Evolutionary conservation across 805 yeast species (phyloP).

Genomic region (Monosporozyma siamensis): DNA sequence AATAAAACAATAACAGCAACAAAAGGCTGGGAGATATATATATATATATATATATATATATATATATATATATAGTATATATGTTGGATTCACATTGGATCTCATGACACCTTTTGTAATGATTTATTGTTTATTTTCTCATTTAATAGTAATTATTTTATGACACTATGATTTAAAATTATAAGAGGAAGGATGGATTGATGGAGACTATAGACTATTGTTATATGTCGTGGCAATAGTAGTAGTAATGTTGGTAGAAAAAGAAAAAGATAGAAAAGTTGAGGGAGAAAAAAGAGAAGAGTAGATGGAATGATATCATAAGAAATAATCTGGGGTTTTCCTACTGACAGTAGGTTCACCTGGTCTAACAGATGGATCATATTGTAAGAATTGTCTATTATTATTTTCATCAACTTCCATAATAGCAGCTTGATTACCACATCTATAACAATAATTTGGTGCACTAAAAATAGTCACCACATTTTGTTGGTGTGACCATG

Average conservation of each 20-base stretch:
- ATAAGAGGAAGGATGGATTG: neutral
- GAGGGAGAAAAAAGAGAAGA: neutral
- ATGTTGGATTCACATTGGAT: no score
- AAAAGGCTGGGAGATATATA: neutral
- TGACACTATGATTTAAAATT: neutral
- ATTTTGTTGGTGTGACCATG: slow-evolving; percentile 89
- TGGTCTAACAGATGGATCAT: slow-evolving; percentile 93
- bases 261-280: neutral
- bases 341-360: slow-evolving; percentile 97
- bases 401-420: slow-evolving; percentile 96
- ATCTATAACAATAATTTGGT: slow-evolving; percentile 93
- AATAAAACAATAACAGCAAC: neutral
- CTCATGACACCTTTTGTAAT: no score
- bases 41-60: neutral
- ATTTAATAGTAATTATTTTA: neutral
- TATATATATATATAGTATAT: no score
- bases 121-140: neutral
- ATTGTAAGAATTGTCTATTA: slow-evolving; percentile 84
- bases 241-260: no score
- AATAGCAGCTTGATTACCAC: slow-evolving; percentile 97
- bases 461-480: slow-evolving; percentile 93
- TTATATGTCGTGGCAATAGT: no score
- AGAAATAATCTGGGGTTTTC: slow-evolving; percentile 94
- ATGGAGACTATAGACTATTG: no score
- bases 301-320: slow-evolving; percentile 33